Percentiles rank a stretch among this genome's conserved stretches.
Evolutionary conservation across 345 rosid species (phyloP).

Genomic region (Citrus sp.): DNA sequence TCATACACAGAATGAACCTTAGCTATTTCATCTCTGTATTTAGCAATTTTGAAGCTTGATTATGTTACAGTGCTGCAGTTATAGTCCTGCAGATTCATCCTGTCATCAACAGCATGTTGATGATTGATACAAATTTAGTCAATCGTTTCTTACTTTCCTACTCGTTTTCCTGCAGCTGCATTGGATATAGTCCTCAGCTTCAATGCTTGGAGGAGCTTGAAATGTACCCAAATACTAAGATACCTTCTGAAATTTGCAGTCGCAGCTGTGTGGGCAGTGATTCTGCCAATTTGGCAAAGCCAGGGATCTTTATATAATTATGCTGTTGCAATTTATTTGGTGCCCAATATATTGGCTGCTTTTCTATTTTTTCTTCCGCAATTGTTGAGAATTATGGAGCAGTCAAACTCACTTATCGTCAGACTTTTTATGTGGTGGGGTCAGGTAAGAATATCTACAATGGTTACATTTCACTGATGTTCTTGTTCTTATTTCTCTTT

Average conservation of each 20-base stretch:
- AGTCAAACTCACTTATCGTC: constrained; percentile 67
- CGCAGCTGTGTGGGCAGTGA: constrained; percentile 83
- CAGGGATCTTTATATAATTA: constrained; percentile 55
- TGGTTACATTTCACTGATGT: neutral
- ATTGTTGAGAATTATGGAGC: constrained; percentile 75
- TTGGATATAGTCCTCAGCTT: constrained; percentile 80
- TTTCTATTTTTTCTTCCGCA: constrained; percentile 71
- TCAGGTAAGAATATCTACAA: constrained; percentile 55
- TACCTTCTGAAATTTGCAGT: constrained; percentile 69
- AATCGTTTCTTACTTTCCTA: constrained; percentile 5
- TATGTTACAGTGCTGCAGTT: constrained; percentile 3
- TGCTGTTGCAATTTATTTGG: constrained; percentile 72
- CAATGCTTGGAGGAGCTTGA: constrained; percentile 83
- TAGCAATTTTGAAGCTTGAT: constrained; percentile 5
- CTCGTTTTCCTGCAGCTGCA: constrained; percentile 45
- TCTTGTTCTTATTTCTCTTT: neutral
- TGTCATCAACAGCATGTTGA: neutral
- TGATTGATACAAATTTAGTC: neutral
- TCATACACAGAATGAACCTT: constrained; percentile 2
- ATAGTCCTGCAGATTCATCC: constrained; percentile 9
- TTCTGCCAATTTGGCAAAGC: constrained; percentile 73
- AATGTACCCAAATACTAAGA: constrained; percentile 68
- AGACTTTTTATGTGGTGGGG: constrained; percentile 97
- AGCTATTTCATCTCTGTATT: constrained; percentile 2
- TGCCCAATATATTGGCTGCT: constrained; percentile 75